Base-by-base conservation (phyloP, 2,329 filamentous ascomycete genomes). In the Cladosporium oxysporum region DNA sequence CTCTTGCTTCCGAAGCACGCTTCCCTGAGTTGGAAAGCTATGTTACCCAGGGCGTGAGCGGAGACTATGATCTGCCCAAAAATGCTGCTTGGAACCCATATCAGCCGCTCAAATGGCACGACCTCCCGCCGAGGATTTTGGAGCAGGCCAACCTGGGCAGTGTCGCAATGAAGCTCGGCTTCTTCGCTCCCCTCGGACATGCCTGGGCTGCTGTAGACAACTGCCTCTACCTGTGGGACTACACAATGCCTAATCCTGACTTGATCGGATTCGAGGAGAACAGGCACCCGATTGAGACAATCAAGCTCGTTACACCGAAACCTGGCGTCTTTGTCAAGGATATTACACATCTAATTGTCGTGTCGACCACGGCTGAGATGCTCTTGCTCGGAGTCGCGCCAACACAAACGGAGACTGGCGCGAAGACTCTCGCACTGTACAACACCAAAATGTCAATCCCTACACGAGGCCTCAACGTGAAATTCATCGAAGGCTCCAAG, bases 201-300 rank as follows among this genome's bases (percentile, higher is more conserved):
- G 95, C 94, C 33, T 99, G 93, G 91, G 91, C 97, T 64, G 88
- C 91, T 28, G 95, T 99, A 76, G 95, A 99, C 81, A 97, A 96
- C 80, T 91, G 92, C 68, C 84, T 99, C 53, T 99, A 97, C 76
- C 84, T 99, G 18, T 99, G 96, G 96, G 94, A 99, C 79, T 99
- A 97, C 78, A 97, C 93, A 7, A 87, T 92, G 76, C 88, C 91
- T n/a, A 92, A 94, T 71, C 92, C 94, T 5, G 91, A 97, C 76
- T 84, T 97, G 50, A 90, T 97, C 70, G 94, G 94, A 21, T 97
- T 91, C 74, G 94, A 98, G 76, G 93, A 97, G 71, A 91, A 94
- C 77, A 84, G 88, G 7, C 89, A 96, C 76, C 92, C 88, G 70
- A 98, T 99, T 73, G 93, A 92, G 50, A 88, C 91, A n/a, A 91